Evolutionary conservation across 2,329 filamentous ascomycete genomes (phyloP).

Genomic region (Didymella lethalis): DNA sequence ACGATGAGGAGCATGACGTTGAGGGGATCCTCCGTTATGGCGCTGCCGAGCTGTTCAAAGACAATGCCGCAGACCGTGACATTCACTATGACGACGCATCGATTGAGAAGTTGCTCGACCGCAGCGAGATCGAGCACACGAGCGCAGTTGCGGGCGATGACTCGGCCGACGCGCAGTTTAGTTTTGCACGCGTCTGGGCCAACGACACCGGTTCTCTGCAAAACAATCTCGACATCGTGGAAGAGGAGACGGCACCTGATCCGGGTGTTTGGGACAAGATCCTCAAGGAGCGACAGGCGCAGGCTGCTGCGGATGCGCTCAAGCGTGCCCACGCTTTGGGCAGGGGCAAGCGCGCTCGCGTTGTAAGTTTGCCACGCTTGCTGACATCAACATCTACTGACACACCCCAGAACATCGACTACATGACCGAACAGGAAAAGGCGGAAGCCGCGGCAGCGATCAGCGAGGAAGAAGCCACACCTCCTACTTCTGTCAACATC

Average conservation of each 20-base stretch:
- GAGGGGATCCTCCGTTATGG: slow-evolving; percentile 89
- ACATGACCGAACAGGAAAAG: slow-evolving; percentile 50
- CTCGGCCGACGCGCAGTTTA: slow-evolving; percentile 80
- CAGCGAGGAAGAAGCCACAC: slow-evolving; percentile 28
- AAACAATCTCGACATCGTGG: slow-evolving; percentile 65
- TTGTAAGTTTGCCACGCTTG: slow-evolving; percentile 51
- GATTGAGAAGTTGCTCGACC: slow-evolving; percentile 90
- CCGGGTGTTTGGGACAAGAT: slow-evolving; percentile 89
- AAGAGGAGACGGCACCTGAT: slow-evolving; percentile 65
- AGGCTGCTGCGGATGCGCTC: slow-evolving; percentile 73
- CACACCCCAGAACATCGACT: slow-evolving; percentile 54
- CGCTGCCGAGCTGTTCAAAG: slow-evolving; percentile 83
- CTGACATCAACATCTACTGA: slow-evolving; percentile 14
- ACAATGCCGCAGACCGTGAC: slow-evolving; percentile 72
- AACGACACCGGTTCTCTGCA: slow-evolving; percentile 76
- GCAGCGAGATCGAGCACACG: slow-evolving; percentile 79
- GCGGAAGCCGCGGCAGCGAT: slow-evolving; percentile 27
- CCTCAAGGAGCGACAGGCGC: slow-evolving; percentile 79
- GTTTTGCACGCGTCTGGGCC: slow-evolving; percentile 89
- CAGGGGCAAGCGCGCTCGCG: slow-evolving; percentile 78
- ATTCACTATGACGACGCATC: slow-evolving; percentile 83
- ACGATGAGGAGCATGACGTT: slow-evolving; percentile 78
- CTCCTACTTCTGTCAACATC: slow-evolving; percentile 44
- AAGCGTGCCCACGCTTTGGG: slow-evolving; percentile 80
- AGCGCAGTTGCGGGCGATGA: slow-evolving; percentile 62